These are phyloP conservation scores for Trichosporon asahii DNA, from an alignment of 1,284 basidiomycete genomes.

Conservation along the genomic window DNA sequence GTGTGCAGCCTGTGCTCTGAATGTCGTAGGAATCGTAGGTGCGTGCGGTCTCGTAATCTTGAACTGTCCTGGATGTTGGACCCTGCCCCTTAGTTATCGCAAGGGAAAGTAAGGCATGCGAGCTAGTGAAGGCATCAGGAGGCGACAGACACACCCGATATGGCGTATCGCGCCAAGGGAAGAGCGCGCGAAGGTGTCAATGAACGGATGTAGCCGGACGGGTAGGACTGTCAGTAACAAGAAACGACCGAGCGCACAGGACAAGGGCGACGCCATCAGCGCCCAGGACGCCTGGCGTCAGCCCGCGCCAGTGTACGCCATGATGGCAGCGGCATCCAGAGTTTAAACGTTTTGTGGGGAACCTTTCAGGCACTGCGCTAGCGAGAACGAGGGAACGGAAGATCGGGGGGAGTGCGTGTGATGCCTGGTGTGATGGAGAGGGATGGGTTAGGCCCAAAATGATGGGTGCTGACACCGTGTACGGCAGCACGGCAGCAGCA, in stretches of 20 bases:
- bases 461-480: not conserved
- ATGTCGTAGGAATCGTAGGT: not conserved
- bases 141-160: not conserved
- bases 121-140: not conserved
- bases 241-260: constrained; percentile 2
- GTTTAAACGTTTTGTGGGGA: constrained; percentile 7
- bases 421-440: not conserved
- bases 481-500: not conserved
- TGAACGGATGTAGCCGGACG: not conserved
- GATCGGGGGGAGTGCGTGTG: not conserved
- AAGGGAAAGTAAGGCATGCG: not conserved
- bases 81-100: not conserved
- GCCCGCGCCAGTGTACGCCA: not conserved
- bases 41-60: not conserved
- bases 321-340: not conserved
- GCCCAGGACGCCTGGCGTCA: not conserved
- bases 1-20: not conserved
- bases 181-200: not conserved
- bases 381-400: not conserved
- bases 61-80: not conserved
- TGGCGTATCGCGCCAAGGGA: constrained; percentile 7
- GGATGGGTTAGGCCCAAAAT: not conserved
- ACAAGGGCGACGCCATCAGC: not conserved
- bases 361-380: not conserved
- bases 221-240: not conserved